Evolutionary conservation across 306 rosid genomes (phyloP).

Genomic region (apple (Malus domestica)): ASM211411v1 NC_041797.1:953501-954000

Average conservation of each 20-base stretch:
- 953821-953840: constrained; percentile 82
- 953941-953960: neutral
- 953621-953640: constrained; percentile 67
- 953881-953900: neutral
- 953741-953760: constrained; percentile 77
- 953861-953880: constrained; percentile 4
- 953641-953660: constrained; percentile 69
- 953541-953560: neutral
- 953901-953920: neutral
- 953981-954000: neutral
- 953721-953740: constrained; percentile 77
- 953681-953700: constrained; percentile 66
- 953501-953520: constrained; percentile 80
- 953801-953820: constrained; percentile 77
- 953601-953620: constrained; percentile 74
- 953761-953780: constrained; percentile 83
- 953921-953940: neutral
- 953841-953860: constrained; percentile 82
- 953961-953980: neutral
- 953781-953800: constrained; percentile 65
- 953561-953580: neutral
- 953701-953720: constrained; percentile 59
- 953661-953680: constrained; percentile 81
- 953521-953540: neutral
- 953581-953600: constrained; percentile 12